Percentiles rank a stretch among this genome's conserved stretches.
Conservation (phyloP, 176 grass and related monocot genomes). For the Eremochloa ophiuroides region DNA sequence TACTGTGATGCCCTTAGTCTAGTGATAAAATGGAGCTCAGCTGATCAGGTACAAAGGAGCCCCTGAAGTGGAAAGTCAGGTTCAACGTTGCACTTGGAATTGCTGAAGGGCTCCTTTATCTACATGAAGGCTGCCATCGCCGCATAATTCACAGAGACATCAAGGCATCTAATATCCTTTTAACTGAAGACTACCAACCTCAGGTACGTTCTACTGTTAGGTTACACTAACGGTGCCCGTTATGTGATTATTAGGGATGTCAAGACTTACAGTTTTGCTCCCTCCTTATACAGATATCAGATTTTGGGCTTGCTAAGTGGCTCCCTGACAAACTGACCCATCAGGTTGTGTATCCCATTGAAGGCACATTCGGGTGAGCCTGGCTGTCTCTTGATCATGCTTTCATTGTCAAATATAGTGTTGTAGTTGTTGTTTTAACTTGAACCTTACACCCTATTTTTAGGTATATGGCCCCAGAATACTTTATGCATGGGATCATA, state of each 20-base stretch:
- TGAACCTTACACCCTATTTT: conserved; percentile 1
- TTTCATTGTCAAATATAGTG: conserved; percentile 1
- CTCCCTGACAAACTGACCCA: conserved; percentile 85
- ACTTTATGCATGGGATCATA: conserved; percentile 97
- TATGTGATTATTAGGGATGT: conserved; percentile 1
- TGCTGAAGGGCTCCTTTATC: conserved; percentile 88
- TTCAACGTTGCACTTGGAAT: conserved; percentile 78
- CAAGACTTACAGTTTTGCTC: conserved; percentile 2
- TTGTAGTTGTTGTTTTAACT: conserved; percentile 17
- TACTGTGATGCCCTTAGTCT: conserved; percentile 10
- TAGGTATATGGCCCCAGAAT: conserved; percentile 96
- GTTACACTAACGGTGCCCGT: neutral
- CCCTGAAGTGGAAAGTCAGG: conserved; percentile 76
- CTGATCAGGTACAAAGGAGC: conserved; percentile 73
- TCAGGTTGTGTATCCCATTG: conserved; percentile 91
- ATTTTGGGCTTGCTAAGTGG: conserved; percentile 99
- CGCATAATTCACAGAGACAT: conserved; percentile 99
- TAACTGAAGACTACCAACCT: conserved; percentile 92
- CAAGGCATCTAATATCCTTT: conserved; percentile 98
- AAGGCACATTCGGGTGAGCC: conserved; percentile 97
- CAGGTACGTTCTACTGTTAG: conserved; percentile 48
- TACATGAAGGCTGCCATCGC: conserved; percentile 90
- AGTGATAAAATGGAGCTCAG: conserved; percentile 37
- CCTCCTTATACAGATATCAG: conserved; percentile 67
- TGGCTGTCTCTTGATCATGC: neutral